These are phyloP conservation scores for Arachis stenosperma DNA, from an alignment of 306 rosid genomes.

Conservation along the genomic window DNA sequence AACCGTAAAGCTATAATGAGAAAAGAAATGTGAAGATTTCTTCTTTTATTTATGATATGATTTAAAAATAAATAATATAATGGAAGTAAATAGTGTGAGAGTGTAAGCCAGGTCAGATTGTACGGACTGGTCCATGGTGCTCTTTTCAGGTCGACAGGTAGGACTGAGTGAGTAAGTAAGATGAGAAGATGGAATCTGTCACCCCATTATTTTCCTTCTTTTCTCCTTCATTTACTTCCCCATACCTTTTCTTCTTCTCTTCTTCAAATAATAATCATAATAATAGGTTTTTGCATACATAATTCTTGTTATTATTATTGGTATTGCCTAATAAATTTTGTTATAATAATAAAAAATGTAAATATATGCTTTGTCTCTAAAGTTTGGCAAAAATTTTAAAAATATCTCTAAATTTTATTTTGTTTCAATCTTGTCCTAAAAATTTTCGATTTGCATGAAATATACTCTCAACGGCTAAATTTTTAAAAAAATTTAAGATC, in stretches of 20 bases:
- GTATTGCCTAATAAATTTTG: neutral
- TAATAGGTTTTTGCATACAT: no score
- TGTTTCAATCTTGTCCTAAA: no score
- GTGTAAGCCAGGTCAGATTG: conserved; percentile 19
- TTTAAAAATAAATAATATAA: no score
- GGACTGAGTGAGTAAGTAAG: conserved; percentile 3
- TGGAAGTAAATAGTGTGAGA: neutral
- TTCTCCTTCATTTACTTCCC: neutral
- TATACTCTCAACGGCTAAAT: no score
- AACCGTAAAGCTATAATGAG: neutral
- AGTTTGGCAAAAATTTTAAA: no score
- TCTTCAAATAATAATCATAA: no score
- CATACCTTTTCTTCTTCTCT: neutral
- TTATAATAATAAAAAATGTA: no score
- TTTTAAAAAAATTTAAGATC: no score
- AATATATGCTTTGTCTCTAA: no score
- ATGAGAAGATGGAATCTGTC: conserved; percentile 12
- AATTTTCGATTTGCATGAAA: no score
- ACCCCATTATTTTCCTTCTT: neutral
- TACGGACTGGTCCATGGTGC: neutral
- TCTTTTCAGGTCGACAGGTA: conserved; percentile 13
- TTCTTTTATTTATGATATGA: neutral
- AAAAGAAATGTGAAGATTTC: neutral
- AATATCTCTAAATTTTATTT: no score
- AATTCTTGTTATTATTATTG: no score